Conservation (phyloP, 371 early-diverging fungal genomes). For the Enteropsectra breve region DNA sequence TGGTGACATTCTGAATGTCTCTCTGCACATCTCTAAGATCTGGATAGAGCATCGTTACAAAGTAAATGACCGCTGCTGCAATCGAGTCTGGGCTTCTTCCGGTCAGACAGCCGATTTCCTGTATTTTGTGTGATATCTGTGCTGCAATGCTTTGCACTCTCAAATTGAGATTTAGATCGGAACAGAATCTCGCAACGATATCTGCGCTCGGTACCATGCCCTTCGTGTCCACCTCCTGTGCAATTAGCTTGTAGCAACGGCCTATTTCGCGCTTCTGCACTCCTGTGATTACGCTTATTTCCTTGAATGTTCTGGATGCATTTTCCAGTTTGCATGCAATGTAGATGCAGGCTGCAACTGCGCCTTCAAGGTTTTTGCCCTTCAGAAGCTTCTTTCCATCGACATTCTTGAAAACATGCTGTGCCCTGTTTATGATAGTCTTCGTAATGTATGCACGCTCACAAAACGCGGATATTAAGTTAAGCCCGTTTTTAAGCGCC, state of each 20-base stretch:
- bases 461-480: conserved; percentile 77
- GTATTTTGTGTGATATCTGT: conserved; percentile 47
- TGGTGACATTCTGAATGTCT: conserved; percentile 58
- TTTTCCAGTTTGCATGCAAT: conserved; percentile 82
- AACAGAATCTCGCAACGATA: conserved; percentile 61
- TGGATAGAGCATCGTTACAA: conserved; percentile 57
- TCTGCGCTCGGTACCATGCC: conserved; percentile 61
- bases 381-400: conserved; percentile 72
- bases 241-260: conserved; percentile 59
- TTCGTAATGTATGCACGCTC: conserved; percentile 75
- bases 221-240: conserved; percentile 57
- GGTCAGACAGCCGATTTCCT: conserved; percentile 54
- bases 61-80: conserved; percentile 61
- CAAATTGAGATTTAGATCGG: conserved; percentile 57
- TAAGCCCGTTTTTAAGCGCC: conserved; percentile 74
- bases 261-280: conserved; percentile 64
- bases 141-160: conserved; percentile 58
- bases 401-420: conserved; percentile 74
- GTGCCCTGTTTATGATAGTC: conserved; percentile 77
- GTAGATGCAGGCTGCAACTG: conserved; percentile 88
- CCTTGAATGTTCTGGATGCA: conserved; percentile 87
- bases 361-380: conserved; percentile 76
- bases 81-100: conserved; percentile 61
- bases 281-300: conserved; percentile 79
- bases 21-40: conserved; percentile 54